Base-by-base conservation (phyloP, 208 protist genomes). In the Trypanosomatidae sp. region DNA sequence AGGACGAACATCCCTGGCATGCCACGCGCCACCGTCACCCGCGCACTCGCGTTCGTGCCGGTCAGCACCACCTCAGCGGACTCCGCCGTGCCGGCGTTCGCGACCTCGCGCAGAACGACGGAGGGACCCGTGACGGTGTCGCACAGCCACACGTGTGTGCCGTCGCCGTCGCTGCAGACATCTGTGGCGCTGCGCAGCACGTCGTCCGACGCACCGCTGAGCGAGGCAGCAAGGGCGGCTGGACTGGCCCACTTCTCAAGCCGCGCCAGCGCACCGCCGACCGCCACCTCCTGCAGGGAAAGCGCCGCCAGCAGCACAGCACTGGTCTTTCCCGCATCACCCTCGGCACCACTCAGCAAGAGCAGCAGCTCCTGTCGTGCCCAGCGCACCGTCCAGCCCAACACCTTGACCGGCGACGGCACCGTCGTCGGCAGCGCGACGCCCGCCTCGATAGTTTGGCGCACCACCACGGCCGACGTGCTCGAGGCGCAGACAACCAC, bases 301-400 rank as follows among this genome's bases (percentile, higher is more conserved):
- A 83, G 66, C 15, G 36, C 68, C 28, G 46, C 46, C 33, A 74
- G 73, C 6, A 58, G 52, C 36, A 52, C 52, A 88, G 74, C 66
- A 82, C 39, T 49, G 85, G 49, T 41, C 81, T 62, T 74, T 86
- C 81, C n/a, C n/a, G n/a, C n/a, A n/a, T n/a, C n/a, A n/a, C n/a
- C n/a, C n/a, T n/a, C n/a, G n/a, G n/a, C n/a, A n/a, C n/a, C n/a
- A n/a, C n/a, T n/a, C n/a, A n/a, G n/a, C n/a, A n/a, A n/a, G n/a
- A n/a, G n/a, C n/a, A n/a, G n/a, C n/a, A n/a, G n/a, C n/a, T n/a
- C n/a, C 74, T 75, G 69, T 3, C 67, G 49, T 19, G 43, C 25
- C 83, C 83, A 88, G 59, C 80, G 76, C 66, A 85, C 73, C 1
- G 77, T 47, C 83, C 83, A 87, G 28, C 70, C 62, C 44, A 25